phyloP scores from a whole-genome alignment of 2,329 filamentous ascomycete genomes.

The Venturiaceae sp. region DNA sequence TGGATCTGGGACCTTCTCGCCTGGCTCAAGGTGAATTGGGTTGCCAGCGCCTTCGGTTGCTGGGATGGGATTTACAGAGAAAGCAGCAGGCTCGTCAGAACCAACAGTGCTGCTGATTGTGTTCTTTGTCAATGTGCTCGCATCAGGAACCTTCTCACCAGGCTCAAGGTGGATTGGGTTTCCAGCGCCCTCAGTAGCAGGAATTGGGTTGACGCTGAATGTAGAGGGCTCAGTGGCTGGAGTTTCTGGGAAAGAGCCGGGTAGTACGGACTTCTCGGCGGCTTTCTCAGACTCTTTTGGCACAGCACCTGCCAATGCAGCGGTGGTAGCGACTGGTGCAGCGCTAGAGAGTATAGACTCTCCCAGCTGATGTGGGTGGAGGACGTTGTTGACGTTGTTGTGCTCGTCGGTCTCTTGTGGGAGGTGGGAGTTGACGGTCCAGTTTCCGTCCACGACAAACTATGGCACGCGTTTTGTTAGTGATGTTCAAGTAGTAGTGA shows the following conservation, averaged over 20 bases:
- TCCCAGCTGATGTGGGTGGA: conserved; percentile 63
- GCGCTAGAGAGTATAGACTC: conserved; percentile 46
- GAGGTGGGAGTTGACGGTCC: conserved; percentile 73
- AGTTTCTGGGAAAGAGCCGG: conserved; percentile 58
- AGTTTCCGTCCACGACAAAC: conserved; percentile 93
- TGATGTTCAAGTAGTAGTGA: neutral
- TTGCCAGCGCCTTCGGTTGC: conserved; percentile 56
- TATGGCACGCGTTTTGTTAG: conserved; percentile 27
- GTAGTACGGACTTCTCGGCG: conserved; percentile 33
- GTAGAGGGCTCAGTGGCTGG: conserved; percentile 33
- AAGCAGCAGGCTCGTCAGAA: conserved; percentile 26
- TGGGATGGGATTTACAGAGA: conserved; percentile 50
- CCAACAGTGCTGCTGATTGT: conserved; percentile 55
- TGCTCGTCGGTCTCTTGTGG: conserved; percentile 74
- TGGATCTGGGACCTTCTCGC: conserved; percentile 67
- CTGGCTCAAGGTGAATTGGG: conserved; percentile 68
- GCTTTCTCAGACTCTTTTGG: conserved; percentile 45
- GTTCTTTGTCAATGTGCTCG: conserved; percentile 53
- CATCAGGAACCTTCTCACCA: conserved; percentile 70
- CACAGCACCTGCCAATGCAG: conserved; percentile 56
- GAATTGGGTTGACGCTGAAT: conserved; percentile 49
- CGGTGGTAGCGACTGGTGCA: conserved; percentile 61
- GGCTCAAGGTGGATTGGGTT: conserved; percentile 75
- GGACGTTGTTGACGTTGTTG: conserved; percentile 88
- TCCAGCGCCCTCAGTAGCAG: conserved; percentile 49